These are phyloP conservation scores for Talaromyces adpressus DNA, from an alignment of 495 filamentous ascomycete genomes.

Conservation along the genomic window DNA sequence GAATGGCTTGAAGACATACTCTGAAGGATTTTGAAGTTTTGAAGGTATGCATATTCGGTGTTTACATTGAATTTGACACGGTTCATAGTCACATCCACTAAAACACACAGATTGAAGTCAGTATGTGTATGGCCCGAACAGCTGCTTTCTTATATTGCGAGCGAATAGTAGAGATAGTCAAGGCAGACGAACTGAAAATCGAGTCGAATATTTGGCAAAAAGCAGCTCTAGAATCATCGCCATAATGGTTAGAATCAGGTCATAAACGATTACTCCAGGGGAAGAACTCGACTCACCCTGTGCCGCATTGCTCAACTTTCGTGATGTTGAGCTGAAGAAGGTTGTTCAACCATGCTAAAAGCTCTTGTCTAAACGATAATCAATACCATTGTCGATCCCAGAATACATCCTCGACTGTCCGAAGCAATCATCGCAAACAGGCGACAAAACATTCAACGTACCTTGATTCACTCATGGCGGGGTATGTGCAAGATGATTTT, in stretches of 20 bases:
- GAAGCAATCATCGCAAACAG: background rate
- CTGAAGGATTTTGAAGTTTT: conserved; percentile 96
- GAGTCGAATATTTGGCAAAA: conserved; percentile 95
- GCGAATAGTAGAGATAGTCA: background rate
- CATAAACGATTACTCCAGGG: background rate
- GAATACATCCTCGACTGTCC: background rate
- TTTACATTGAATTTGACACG: conserved; percentile 98
- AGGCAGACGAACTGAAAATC: conserved; percentile 65
- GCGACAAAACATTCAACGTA: conserved; percentile 17
- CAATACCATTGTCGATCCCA: background rate
- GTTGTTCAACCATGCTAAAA: conserved; percentile 94
- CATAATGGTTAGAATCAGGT: conserved; percentile 16
- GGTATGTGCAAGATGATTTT: conserved; percentile 17
- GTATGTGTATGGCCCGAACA: background rate
- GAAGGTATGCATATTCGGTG: conserved; percentile 92
- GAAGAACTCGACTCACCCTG: conserved; percentile 64
- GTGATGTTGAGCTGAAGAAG: conserved; percentile 95
- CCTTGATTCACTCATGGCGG: conserved; percentile 52
- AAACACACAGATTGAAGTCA: conserved; percentile 10
- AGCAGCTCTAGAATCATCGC: conserved; percentile 61
- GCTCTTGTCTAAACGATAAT: conserved; percentile 67
- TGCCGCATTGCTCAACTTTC: conserved; percentile 98
- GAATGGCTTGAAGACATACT: conserved; percentile 29
- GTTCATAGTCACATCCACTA: conserved; percentile 89
- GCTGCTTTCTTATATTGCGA: background rate